Evolutionary conservation across 352 stramenopile genomes (phyloP).

Genomic region (Pythium periplocum): DNA sequence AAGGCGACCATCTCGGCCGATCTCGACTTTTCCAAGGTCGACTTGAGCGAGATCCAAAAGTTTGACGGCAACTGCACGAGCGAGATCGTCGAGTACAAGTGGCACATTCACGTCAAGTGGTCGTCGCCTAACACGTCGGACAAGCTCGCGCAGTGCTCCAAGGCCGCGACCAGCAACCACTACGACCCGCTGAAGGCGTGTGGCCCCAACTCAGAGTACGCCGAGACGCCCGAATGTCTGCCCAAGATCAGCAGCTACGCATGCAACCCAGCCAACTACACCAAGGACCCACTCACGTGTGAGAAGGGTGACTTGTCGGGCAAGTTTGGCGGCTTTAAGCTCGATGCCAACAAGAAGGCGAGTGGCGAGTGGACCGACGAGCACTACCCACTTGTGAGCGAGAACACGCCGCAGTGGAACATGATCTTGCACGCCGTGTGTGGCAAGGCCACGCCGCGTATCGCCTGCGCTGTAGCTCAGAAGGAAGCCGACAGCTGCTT

Average conservation of each 20-base stretch:
- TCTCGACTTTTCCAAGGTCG: slow-evolving; percentile 16
- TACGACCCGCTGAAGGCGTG: slow-evolving; percentile 28
- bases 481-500: too few relatives aligned
- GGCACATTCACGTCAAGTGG: slow-evolving; percentile 37
- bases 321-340: slow-evolving; percentile 43
- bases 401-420: slow-evolving; percentile 49
- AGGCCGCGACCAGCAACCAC: slow-evolving; percentile 23
- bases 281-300: slow-evolving; percentile 25
- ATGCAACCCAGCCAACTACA: slow-evolving; percentile 33
- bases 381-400: slow-evolving; percentile 32
- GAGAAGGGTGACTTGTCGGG: slow-evolving; percentile 56
- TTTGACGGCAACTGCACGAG: slow-evolving; percentile 25
- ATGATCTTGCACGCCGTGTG: slow-evolving; percentile 64
- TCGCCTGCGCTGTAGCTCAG: slow-evolving; percentile 31
- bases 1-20: slow-evolving; percentile 14
- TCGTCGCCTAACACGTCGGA: slow-evolving; percentile 14
- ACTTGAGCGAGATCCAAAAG: slow-evolving; percentile 17
- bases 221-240: slow-evolving; percentile 10
- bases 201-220: slow-evolving; percentile 24
- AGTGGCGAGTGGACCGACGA: slow-evolving; percentile 31
- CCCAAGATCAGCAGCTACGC: slow-evolving; percentile 19
- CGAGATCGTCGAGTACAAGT: slow-evolving; percentile 23
- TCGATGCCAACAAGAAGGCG: slow-evolving; percentile 19
- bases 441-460: slow-evolving; percentile 29
- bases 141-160: slow-evolving; percentile 15